A percentile compares a stretch with the other conserved stretches of the same genome.
These are phyloP conservation scores for Verticillium albo-atrum DNA, from an alignment of 2,329 filamentous ascomycete species.

Conservation along the genomic window DNA sequence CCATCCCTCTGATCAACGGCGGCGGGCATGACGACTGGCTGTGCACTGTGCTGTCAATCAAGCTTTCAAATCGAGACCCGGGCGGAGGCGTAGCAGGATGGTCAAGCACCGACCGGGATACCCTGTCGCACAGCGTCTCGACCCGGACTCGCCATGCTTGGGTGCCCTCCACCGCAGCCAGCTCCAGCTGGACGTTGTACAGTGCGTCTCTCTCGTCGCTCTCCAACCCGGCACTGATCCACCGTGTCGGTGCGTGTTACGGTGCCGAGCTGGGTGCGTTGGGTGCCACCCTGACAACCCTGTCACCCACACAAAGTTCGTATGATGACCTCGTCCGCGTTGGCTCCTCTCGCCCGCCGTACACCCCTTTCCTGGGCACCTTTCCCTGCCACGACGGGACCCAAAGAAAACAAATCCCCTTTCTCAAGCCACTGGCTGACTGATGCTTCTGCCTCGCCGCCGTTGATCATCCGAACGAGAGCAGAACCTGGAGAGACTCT, in stretches of 20 bases:
- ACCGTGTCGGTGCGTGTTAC: neutral
- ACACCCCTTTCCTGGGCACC: neutral
- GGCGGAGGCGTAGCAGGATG: neutral
- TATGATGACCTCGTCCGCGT: conserved; percentile 4
- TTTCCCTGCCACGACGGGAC: neutral
- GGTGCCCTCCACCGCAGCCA: neutral
- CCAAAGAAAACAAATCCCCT: conserved; percentile 14
- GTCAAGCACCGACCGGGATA: neutral
- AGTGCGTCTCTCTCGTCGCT: neutral
- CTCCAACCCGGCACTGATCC: neutral
- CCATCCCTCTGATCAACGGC: neutral
- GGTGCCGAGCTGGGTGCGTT: neutral
- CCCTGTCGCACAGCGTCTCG: neutral
- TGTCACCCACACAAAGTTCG: conserved; percentile 8
- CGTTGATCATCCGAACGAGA: neutral
- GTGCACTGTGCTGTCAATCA: neutral
- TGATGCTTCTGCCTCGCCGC: neutral
- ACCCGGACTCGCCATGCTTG: neutral
- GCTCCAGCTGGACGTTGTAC: neutral
- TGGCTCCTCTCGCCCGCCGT: conserved; percentile 6
- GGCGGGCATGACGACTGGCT: neutral
- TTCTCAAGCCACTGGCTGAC: conserved; percentile 5
- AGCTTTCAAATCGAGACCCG: neutral
- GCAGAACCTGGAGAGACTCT: neutral
- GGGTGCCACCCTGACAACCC: neutral